These are phyloP conservation scores for Talaromyces nanjingensis DNA, from an alignment of 495 filamentous ascomycete genomes.

Conservation along the genomic window DNA sequence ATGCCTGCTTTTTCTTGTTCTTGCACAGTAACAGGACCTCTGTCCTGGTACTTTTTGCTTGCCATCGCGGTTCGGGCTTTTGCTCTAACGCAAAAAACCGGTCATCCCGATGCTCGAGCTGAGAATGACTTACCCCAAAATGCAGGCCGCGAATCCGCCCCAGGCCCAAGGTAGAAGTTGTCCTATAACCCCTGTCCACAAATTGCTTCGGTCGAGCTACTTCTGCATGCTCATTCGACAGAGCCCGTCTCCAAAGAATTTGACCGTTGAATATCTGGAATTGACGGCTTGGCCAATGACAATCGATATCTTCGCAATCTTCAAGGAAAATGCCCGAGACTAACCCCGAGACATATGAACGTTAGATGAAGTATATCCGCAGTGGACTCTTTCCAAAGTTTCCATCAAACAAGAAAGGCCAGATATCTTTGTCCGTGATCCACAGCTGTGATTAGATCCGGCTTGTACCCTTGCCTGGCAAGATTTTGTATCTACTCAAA, in stretches of 20 bases:
- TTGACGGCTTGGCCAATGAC: not conserved
- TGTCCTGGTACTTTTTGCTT: not conserved
- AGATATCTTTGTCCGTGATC: not conserved
- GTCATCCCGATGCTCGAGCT: not conserved
- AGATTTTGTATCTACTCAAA: not conserved
- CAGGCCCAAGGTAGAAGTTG: not conserved
- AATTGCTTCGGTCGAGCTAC: not conserved
- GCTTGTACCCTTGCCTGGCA: not conserved
- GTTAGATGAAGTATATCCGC: not conserved
- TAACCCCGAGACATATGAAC: not conserved
- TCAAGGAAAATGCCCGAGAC: not conserved
- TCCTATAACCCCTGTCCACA: not conserved
- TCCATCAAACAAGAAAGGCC: not conserved
- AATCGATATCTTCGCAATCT: not conserved
- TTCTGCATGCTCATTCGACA: slow-evolving; percentile 10
- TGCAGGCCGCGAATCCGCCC: slow-evolving; percentile 3
- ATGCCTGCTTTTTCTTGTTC: not conserved
- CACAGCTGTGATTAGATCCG: not conserved
- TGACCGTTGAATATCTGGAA: slow-evolving; percentile 7
- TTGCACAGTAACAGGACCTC: not conserved
- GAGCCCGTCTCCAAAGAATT: not conserved
- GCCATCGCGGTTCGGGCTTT: not conserved
- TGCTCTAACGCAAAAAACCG: not conserved
- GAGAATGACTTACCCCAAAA: not conserved
- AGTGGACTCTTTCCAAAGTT: not conserved